Base-by-base conservation (phyloP, 2,329 filamentous ascomycete genomes). In the Penicillium brasilianum region DNA sequence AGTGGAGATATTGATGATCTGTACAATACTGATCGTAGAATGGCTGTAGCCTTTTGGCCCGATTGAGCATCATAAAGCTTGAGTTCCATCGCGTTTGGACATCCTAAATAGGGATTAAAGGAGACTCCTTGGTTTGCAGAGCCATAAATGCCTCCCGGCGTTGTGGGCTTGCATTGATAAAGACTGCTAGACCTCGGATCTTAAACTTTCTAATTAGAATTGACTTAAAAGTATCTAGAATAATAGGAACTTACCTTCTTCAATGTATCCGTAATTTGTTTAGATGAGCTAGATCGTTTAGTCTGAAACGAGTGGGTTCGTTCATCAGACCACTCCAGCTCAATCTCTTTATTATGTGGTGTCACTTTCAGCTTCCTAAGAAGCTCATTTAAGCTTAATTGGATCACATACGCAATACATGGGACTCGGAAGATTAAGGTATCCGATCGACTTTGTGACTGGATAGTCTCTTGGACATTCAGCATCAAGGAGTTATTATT, bases 231-330 rank as follows among this genome's bases (percentile, higher is more conserved):
- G 25, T 44, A 28, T 28, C 50, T 13, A 54, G 10, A 32, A 36
- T 46, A 59, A 65, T 59, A 50, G 60, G 58, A 61, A 65, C 13
- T 65, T 34, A 57, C 60, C 13, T 30, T 69, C 55, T 34, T 52
- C 9, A 52, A 39, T 8, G 8, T 52, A 18, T 36, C 11, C 18
- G 9, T 51, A 51, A 51, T 52, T 52, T 39, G 13, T 14, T 14
- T 36, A 37, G 49, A 13, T 16, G 22, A 28, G 32, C 9, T 59
- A 41, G 18, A n/a, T 44, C 11, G 11, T 44, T 13, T 44, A 13
- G 41, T 25, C 18, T 44, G 13, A 25, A 44, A 44, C 11, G 11
- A 43, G 10, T 44, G 6, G 41, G 20, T 44, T 44, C 11, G 11
- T 44, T 44, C 2, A 44, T 44, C 6, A 32, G 53, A 44, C 54